phyloP scores from a whole-genome alignment of 345 rosid species.

The Salix dunnii region DNA sequence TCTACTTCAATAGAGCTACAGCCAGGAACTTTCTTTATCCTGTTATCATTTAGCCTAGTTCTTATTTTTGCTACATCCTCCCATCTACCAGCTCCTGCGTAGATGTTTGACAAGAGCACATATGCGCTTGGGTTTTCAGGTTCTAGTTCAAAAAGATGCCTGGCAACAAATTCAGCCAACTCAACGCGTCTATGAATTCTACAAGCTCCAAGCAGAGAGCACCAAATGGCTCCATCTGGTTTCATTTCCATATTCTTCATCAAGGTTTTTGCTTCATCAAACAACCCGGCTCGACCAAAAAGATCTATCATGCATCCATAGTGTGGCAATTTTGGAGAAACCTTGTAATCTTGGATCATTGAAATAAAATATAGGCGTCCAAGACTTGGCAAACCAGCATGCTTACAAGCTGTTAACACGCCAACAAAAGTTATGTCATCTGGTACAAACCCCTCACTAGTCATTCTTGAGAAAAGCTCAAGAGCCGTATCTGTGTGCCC shows the following conservation, averaged over 20 bases:
- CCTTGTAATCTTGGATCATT: constrained; percentile 48
- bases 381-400: constrained; percentile 56
- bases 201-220: constrained; percentile 70
- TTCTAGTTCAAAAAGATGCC: constrained; percentile 46
- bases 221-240: constrained; percentile 75
- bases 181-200: constrained; percentile 47
- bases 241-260: constrained; percentile 49
- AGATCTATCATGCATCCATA: constrained; percentile 77
- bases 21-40: constrained; percentile 73
- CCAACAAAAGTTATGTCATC: constrained; percentile 71
- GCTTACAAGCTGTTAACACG: constrained; percentile 68
- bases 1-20: constrained; percentile 71
- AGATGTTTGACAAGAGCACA: constrained; percentile 74
- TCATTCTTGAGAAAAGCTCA: constrained; percentile 48
- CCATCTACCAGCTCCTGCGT: constrained; percentile 70
- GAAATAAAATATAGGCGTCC: constrained; percentile 50
- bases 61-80: constrained; percentile 61
- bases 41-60: constrained; percentile 47
- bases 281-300: constrained; percentile 58
- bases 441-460: constrained; percentile 42
- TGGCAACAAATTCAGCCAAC: constrained; percentile 52
- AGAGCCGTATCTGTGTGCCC: constrained; percentile 18
- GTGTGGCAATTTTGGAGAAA: constrained; percentile 63
- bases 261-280: constrained; percentile 57
- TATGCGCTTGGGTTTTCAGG: constrained; percentile 59